Percentiles rank a stretch among this genome's conserved stretches.
Conservation (phyloP, 2,329 filamentous ascomycete species). For the Clonostachys chloroleuca region DNA sequence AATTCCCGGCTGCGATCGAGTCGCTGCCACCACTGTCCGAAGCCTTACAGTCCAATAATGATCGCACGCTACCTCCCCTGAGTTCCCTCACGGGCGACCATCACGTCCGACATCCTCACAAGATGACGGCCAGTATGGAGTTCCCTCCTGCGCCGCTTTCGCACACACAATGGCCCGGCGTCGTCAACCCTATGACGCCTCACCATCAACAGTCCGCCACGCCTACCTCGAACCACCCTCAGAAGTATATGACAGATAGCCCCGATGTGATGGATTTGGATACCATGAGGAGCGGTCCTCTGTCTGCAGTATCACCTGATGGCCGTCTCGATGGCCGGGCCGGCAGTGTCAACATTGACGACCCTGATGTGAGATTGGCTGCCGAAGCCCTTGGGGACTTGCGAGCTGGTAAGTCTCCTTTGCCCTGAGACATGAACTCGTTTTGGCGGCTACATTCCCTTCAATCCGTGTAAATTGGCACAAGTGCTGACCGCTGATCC, state of each 20-base stretch:
- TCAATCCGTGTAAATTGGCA: background rate
- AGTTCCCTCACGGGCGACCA: conserved; percentile 25
- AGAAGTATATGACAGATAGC: conserved; percentile 31
- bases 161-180: background rate
- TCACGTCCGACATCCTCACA: conserved; percentile 8
- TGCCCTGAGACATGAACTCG: background rate
- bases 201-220: too few relatives aligned
- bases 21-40: conserved; percentile 10
- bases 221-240: background rate
- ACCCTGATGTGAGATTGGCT: conserved; percentile 64
- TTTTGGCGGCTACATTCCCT: background rate
- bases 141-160: conserved; percentile 11
- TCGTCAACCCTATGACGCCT: too few relatives aligned
- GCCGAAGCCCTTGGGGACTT: conserved; percentile 74
- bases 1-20: too few relatives aligned
- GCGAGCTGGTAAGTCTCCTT: conserved; percentile 55
- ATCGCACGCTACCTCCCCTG: conserved; percentile 25
- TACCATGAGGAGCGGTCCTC: conserved; percentile 29
- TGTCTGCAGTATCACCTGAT: conserved; percentile 40
- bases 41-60: conserved; percentile 1
- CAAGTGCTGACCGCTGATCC: background rate
- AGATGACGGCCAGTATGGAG: conserved; percentile 8
- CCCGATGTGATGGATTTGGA: conserved; percentile 47
- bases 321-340: conserved; percentile 36
- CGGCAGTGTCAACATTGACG: conserved; percentile 55